Percentiles rank a stretch among this genome's conserved stretches.
phyloP scores from a whole-genome alignment of 257 asterid genomes.

The Scutellaria minor region DNA sequence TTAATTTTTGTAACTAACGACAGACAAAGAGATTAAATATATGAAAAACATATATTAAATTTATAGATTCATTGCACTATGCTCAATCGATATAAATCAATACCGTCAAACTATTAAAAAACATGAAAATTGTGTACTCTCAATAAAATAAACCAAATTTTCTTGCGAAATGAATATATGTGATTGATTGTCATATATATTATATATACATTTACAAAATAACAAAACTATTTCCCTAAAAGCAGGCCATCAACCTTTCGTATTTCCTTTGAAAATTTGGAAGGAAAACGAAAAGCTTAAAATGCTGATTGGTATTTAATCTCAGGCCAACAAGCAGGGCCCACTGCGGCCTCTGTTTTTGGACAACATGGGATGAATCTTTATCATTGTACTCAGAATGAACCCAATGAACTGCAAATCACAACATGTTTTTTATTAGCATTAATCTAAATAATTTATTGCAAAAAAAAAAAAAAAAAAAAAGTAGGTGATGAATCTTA shows the following conservation, averaged over 20 bases:
- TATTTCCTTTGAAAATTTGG: slow-evolving; percentile 4
- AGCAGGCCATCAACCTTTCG: background rate
- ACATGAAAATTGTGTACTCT: background rate
- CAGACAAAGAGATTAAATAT: no score
- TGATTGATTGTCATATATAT: background rate
- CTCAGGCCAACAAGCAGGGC: slow-evolving; percentile 44
- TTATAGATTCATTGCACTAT: no score
- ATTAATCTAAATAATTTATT: background rate
- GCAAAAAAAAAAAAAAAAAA: no score
- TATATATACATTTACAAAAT: slow-evolving; percentile 30
- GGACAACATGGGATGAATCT: slow-evolving; percentile 36
- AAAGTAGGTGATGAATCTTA: slow-evolving; percentile 37
- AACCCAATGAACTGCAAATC: slow-evolving; percentile 46
- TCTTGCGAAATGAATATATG: slow-evolving; percentile 9
- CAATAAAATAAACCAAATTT: slow-evolving; percentile 26
- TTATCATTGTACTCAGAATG: slow-evolving; percentile 42
- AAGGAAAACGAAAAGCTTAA: slow-evolving; percentile 16
- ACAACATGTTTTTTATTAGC: background rate
- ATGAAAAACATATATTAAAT: no score
- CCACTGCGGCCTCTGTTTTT: slow-evolving; percentile 33
- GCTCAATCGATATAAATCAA: no score
- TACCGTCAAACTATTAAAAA: no score
- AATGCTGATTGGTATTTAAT: background rate
- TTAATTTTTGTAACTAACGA: no score
- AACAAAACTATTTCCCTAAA: slow-evolving; percentile 17